Evolutionary conservation across 192 early-diverging fungal species (phyloP).

Genomic region (Coemansia sp.): DNA sequence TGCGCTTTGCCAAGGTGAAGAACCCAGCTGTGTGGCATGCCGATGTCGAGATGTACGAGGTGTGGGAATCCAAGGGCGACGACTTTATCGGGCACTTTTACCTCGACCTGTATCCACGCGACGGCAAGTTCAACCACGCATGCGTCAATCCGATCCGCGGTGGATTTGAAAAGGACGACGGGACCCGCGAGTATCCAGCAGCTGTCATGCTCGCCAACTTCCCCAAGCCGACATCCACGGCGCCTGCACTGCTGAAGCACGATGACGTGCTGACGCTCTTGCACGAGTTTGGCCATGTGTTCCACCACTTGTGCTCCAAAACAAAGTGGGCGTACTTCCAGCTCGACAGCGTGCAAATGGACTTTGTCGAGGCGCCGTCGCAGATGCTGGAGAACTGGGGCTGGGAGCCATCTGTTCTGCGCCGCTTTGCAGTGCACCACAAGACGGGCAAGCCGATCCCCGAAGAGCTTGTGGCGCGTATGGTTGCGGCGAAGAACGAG

Average conservation of each 20-base stretch:
- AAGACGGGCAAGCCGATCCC: conserved; percentile 66
- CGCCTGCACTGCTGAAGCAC: conserved; percentile 77
- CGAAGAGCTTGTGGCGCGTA: conserved; percentile 64
- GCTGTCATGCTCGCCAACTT: conserved; percentile 71
- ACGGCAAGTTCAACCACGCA: conserved; percentile 71
- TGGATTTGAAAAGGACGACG: conserved; percentile 54
- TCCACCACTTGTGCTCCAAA: conserved; percentile 65
- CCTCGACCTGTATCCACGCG: conserved; percentile 72
- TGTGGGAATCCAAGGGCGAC: conserved; percentile 53
- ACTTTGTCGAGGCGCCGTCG: conserved; percentile 83
- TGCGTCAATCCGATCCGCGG: conserved; percentile 72
- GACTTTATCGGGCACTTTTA: conserved; percentile 71
- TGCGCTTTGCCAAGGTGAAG: conserved; percentile 65
- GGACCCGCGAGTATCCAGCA: conserved; percentile 57
- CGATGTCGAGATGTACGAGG: conserved; percentile 76
- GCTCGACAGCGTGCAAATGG: conserved; percentile 73
- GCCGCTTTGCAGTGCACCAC: conserved; percentile 65
- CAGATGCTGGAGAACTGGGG: conserved; percentile 87
- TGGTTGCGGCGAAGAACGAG: conserved; percentile 72
- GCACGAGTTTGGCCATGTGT: conserved; percentile 78
- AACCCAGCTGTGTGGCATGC: conserved; percentile 71
- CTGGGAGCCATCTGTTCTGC: conserved; percentile 61
- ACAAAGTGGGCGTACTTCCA: conserved; percentile 71
- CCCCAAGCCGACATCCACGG: conserved; percentile 62
- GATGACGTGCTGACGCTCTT: conserved; percentile 78